A percentile compares a stretch with the other conserved stretches of the same genome.
Conservation (phyloP, 2,329 filamentous ascomycete species). For the Penicillium decumbens region DNA sequence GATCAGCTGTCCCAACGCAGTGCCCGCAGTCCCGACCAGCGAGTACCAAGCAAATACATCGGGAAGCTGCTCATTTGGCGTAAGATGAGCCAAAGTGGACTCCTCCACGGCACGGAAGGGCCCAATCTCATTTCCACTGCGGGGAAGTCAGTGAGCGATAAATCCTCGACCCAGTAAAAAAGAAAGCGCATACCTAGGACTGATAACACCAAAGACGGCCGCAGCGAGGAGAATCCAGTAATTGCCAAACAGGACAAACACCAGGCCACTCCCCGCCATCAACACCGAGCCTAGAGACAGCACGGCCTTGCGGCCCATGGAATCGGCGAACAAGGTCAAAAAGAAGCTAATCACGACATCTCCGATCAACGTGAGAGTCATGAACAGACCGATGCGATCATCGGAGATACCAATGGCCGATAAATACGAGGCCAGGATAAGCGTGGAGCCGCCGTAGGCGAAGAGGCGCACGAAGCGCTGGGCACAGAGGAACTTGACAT, state of each 20-base stretch:
- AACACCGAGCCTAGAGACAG: slow-evolving; percentile 51
- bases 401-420: slow-evolving; percentile 54
- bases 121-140: slow-evolving; percentile 59
- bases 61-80: slow-evolving; percentile 50
- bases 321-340: slow-evolving; percentile 57
- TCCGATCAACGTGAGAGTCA: slow-evolving; percentile 59
- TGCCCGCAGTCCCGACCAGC: slow-evolving; percentile 53
- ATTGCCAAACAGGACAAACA: slow-evolving; percentile 53
- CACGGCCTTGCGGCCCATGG: slow-evolving; percentile 54
- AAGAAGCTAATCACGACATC: slow-evolving; percentile 57
- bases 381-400: slow-evolving; percentile 58
- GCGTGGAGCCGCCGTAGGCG: slow-evolving; percentile 58
- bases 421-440: slow-evolving; percentile 60
- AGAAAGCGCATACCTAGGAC: slow-evolving; percentile 42
- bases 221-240: slow-evolving; percentile 58
- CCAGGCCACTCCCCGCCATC: slow-evolving; percentile 54
- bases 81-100: slow-evolving; percentile 59
- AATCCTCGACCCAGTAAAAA: not conserved
- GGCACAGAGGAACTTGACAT: slow-evolving; percentile 39
- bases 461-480: slow-evolving; percentile 54
- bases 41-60: slow-evolving; percentile 65
- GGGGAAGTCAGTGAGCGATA: not conserved
- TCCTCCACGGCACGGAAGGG: slow-evolving; percentile 65
- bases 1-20: slow-evolving; percentile 56
- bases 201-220: slow-evolving; percentile 59